Evolutionary conservation across 306 rosid species (phyloP), one percentile per base, ranked within the genome.

Genomic region (Benincasa hispida): DNA sequence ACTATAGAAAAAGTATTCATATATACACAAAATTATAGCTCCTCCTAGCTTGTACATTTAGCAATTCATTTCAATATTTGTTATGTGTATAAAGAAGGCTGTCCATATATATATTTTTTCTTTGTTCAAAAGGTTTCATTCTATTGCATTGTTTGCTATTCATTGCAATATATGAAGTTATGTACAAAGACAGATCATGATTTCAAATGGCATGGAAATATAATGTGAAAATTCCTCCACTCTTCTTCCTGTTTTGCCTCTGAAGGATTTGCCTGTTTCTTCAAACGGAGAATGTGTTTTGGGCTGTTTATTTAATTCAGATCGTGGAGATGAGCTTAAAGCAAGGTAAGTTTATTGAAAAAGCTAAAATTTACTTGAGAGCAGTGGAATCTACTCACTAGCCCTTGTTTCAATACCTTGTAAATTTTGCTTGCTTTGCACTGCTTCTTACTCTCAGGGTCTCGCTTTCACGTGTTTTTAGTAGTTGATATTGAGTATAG

Each of bases 21-120:
- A 53, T 87, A 67, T 45, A 72, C 76, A 48, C 76, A 72, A 37
- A 77, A 57, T 32, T n/a, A 62, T 59, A 48, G 59, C 45, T 68
- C 6, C 27, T 25, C 34, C 11, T 62, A 41, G 88, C 84, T 87
- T 91, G 96, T 88, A 89, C 87, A 89, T 88, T 88, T 85, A 82
- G 90, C 80, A 86, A 87, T 80, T 84, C 85, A 65, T 89, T 85
- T 88, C 74, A 72, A 72, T 72, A 72, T 72, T 72, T 72, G 59
- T 25, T 70, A 47, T 67, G 28, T 67, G 54, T 67, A 72, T 45
- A 72, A 48, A 45, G 76, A 70, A 70, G 76, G 76, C 34, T 70
- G 76, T 70, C 58, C 76, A 70, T 70, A 68, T 22, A 59, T 63
- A 17, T 32, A 9, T 19, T 45, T 47, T 45, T 21, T 47, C 11